A percentile compares a stretch with the other conserved stretches of the same genome.
Evolutionary conservation across 176 grass and related monocot species (phyloP).

Genomic region (Urochloa ruziziensis): DNA sequence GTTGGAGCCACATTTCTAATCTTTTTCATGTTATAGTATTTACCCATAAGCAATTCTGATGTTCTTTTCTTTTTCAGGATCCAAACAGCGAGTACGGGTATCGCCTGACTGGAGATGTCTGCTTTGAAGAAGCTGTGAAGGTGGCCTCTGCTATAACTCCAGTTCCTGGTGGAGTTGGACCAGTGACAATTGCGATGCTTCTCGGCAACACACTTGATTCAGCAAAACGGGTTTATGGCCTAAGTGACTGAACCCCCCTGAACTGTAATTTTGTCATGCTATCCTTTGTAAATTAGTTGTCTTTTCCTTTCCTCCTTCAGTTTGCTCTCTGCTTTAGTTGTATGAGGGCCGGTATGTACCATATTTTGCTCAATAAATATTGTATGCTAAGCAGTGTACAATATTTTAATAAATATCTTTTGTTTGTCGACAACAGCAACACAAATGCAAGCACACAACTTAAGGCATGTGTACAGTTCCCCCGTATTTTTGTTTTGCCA

Average conservation of each 20-base stretch:
- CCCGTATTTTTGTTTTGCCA: neutral
- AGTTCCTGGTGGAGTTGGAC: conserved; percentile 93
- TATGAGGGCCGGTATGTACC: conserved; percentile 29
- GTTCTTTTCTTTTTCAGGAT: conserved; percentile 50
- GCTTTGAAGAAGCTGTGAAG: conserved; percentile 82
- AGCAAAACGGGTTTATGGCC: conserved; percentile 55
- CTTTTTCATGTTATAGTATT: neutral
- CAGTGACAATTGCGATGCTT: conserved; percentile 88
- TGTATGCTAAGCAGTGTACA: neutral
- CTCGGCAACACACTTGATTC: conserved; percentile 86
- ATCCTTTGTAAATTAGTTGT: conserved; percentile 40
- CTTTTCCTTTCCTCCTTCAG: neutral
- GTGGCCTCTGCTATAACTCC: conserved; percentile 84
- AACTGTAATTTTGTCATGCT: neutral
- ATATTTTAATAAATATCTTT: neutral
- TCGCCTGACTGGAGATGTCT: conserved; percentile 77
- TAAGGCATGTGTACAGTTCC: neutral
- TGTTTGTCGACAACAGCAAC: neutral
- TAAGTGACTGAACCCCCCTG: conserved; percentile 23
- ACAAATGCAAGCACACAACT: neutral
- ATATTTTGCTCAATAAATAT: conserved; percentile 10
- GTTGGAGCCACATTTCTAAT: neutral
- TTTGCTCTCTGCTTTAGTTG: conserved; percentile 17
- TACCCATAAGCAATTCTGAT: neutral
- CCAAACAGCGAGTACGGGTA: conserved; percentile 74